phyloP scores from a whole-genome alignment of 176 grass and related monocot species.

The Oryza brachyantha region DNA sequence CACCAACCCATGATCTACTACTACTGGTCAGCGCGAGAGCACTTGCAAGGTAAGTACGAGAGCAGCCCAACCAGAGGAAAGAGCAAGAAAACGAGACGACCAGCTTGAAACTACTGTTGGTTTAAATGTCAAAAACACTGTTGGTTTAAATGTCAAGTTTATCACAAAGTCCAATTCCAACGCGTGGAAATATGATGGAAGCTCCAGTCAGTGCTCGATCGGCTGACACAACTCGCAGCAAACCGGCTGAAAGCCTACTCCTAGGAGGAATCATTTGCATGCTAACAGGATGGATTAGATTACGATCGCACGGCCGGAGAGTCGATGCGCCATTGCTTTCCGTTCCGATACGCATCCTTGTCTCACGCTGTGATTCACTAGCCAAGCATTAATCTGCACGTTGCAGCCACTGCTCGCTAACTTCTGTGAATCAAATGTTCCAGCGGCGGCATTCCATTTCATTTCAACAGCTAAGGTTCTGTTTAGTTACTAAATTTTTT shows the following conservation, averaged over 20 bases:
- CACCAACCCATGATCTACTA: too few species aligned
- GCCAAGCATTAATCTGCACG: neutral
- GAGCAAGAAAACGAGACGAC: neutral
- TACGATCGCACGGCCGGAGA: neutral
- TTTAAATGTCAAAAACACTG: neutral
- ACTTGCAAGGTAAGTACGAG: neutral
- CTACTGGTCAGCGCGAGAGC: neutral
- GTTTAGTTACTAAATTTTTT: too few species aligned
- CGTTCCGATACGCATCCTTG: neutral
- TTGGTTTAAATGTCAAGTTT: neutral
- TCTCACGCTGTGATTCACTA: neutral
- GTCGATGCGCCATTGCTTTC: slow-evolving; percentile 29
- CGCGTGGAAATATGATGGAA: neutral
- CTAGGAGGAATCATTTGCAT: neutral
- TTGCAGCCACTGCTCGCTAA: neutral
- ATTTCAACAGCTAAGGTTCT: too few species aligned
- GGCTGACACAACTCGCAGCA: neutral
- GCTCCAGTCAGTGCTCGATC: neutral
- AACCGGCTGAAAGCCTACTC: neutral
- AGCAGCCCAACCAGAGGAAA: neutral
- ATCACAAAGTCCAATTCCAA: neutral
- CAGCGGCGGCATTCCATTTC: neutral
- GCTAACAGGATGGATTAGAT: neutral
- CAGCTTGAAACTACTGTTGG: too few species aligned
- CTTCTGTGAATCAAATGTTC: neutral